A percentile compares a stretch with the other conserved stretches of the same genome.
These are phyloP conservation scores for Trichothecium roseum DNA, from an alignment of 2,329 filamentous ascomycete species.

Conservation along the genomic window DNA sequence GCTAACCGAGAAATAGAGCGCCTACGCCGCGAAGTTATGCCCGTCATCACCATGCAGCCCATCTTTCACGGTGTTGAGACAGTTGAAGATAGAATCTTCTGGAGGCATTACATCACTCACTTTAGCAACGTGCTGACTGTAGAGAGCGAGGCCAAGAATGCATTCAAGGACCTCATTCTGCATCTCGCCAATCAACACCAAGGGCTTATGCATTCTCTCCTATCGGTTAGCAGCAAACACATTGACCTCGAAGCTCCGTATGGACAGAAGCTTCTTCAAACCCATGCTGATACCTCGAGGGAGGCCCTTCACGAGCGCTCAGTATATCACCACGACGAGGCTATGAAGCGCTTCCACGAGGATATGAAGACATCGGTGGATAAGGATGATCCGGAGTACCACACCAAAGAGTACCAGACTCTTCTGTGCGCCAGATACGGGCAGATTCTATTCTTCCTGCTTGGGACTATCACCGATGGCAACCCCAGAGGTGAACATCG, in stretches of 20 bases:
- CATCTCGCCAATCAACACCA: slow-evolving; percentile 71
- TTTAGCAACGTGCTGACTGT: slow-evolving; percentile 75
- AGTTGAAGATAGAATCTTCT: slow-evolving; percentile 66
- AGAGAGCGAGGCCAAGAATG: slow-evolving; percentile 70
- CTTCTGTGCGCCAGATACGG: slow-evolving; percentile 46
- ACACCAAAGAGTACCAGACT: slow-evolving; percentile 26
- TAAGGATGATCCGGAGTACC: slow-evolving; percentile 30
- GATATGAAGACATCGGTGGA: slow-evolving; percentile 31
- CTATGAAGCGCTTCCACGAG: slow-evolving; percentile 40
- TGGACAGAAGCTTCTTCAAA: slow-evolving; percentile 39
- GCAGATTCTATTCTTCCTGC: slow-evolving; percentile 51
- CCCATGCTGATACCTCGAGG: slow-evolving; percentile 35
- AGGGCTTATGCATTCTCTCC: slow-evolving; percentile 82
- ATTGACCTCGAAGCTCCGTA: slow-evolving; percentile 50
- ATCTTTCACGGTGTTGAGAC: slow-evolving; percentile 78
- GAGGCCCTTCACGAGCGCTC: slow-evolving; percentile 39
- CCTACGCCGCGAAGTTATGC: slow-evolving; percentile 35
- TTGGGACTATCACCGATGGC: slow-evolving; percentile 48
- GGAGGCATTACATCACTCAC: slow-evolving; percentile 72
- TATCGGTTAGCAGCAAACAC: slow-evolving; percentile 75
- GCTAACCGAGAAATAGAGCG: slow-evolving; percentile 28
- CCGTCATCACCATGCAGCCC: slow-evolving; percentile 46
- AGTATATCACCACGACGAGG: slow-evolving; percentile 44
- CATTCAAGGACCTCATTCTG: slow-evolving; percentile 75
- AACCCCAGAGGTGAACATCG: slow-evolving; percentile 58